Conservation (phyloP, 179 eudicot genomes). For the Sideroxylon spinosum region DNA sequence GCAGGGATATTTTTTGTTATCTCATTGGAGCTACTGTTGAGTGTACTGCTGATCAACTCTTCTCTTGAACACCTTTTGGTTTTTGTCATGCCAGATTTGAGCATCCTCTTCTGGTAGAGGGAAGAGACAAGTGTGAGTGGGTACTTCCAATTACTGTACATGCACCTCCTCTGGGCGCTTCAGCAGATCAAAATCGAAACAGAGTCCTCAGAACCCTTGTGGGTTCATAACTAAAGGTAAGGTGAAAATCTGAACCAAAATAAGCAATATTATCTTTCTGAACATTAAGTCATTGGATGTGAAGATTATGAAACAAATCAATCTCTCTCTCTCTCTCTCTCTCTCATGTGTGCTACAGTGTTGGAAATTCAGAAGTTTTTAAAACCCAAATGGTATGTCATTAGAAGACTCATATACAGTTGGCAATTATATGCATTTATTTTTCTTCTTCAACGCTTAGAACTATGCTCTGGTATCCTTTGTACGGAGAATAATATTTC, state of each 20-base stretch:
- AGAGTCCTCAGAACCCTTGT: constrained; percentile 59
- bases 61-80: not conserved
- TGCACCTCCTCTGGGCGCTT: constrained; percentile 76
- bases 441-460: not conserved
- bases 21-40: not conserved
- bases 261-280: not conserved
- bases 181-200: constrained; percentile 45
- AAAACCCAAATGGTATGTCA: not conserved
- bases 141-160: constrained; percentile 85
- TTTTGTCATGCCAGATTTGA: constrained; percentile 48
- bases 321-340: not conserved
- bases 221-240: constrained; percentile 65
- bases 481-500: not conserved
- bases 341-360: not conserved
- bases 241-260: not conserved
- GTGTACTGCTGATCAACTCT: not conserved
- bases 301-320: not conserved
- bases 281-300: not conserved
- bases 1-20: not conserved
- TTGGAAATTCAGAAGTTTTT: not conserved
- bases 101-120: constrained; percentile 88
- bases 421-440: not conserved
- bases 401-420: not conserved
- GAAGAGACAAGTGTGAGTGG: constrained; percentile 94
- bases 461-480: not conserved